These are phyloP conservation scores for Corchorus olitorius DNA, from an alignment of 345 rosid species.

Conservation along the genomic window DNA sequence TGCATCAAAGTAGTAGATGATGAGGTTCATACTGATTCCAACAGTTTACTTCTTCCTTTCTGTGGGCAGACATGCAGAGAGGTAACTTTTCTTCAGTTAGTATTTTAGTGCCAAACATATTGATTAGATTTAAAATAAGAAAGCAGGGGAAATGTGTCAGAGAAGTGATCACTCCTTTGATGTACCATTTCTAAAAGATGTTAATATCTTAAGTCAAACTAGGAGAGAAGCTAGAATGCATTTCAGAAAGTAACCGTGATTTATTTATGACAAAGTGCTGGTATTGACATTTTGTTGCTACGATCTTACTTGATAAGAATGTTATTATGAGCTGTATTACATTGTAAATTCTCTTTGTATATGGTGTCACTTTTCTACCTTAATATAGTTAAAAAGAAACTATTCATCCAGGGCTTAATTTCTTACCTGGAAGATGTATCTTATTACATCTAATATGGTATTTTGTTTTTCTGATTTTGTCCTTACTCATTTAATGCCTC, in stretches of 20 bases:
- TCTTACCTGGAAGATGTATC: neutral
- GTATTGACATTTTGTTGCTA: neutral
- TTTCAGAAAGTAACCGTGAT: neutral
- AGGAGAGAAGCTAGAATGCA: neutral
- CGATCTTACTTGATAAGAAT: neutral
- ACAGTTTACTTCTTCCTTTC: conserved; percentile 44
- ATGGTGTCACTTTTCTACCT: neutral
- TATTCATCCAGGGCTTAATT: neutral
- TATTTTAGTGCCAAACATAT: neutral
- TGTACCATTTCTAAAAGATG: neutral
- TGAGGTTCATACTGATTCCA: conserved; percentile 38
- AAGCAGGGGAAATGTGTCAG: neutral
- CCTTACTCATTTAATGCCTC: neutral
- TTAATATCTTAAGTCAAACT: neutral
- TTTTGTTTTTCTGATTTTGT: neutral
- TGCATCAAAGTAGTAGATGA: conserved; percentile 57
- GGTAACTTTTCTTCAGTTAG: conserved; percentile 40
- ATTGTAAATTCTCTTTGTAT: neutral
- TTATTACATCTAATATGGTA: neutral
- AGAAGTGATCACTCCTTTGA: neutral
- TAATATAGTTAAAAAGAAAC: neutral
- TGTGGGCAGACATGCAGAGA: conserved; percentile 80
- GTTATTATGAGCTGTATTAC: neutral
- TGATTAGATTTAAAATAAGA: conserved; percentile 5
- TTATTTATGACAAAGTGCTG: conserved; percentile 10